These are phyloP conservation scores for Phellopilus nigrolimitatus DNA, from an alignment of 1,284 basidiomycete genomes.

Conservation along the genomic window DNA sequence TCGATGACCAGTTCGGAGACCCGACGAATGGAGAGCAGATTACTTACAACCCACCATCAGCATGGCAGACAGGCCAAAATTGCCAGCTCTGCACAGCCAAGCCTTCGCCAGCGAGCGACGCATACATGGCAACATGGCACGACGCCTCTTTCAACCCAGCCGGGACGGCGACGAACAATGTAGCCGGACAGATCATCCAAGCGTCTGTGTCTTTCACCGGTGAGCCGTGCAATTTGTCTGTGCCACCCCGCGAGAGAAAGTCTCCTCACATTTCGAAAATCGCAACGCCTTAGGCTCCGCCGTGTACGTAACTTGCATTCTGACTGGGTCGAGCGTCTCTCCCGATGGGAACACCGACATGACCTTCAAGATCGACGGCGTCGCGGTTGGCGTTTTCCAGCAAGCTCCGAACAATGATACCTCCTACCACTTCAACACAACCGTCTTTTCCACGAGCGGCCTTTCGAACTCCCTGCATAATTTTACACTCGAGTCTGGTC, in stretches of 20 bases:
- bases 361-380: constrained; percentile 13
- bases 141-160: constrained; percentile 13
- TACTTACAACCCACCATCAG: constrained; percentile 4
- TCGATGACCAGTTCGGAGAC: constrained; percentile 17
- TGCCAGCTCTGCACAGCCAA: constrained; percentile 12
- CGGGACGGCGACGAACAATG: constrained; percentile 1
- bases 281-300: constrained; percentile 11
- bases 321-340: constrained; percentile 1
- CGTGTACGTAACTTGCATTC: constrained; percentile 14
- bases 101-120: constrained; percentile 3
- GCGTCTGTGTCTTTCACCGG: constrained; percentile 13
- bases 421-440: constrained; percentile 5
- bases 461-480: constrained; percentile 5
- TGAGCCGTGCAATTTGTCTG: background rate
- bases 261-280: background rate
- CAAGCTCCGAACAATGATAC: constrained; percentile 2
- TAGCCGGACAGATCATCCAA: constrained; percentile 9
- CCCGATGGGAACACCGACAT: constrained; percentile 17
- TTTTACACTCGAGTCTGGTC: constrained; percentile 8
- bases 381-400: background rate
- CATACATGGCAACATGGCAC: constrained; percentile 12
- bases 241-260: background rate
- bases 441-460: background rate
- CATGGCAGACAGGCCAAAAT: constrained; percentile 13
- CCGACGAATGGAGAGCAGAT: constrained; percentile 11